Evolutionary conservation across 805 yeast species (phyloP), one percentile per base, ranked within the genome.

Genomic region (Zygosaccharomyces bisporus): DNA sequence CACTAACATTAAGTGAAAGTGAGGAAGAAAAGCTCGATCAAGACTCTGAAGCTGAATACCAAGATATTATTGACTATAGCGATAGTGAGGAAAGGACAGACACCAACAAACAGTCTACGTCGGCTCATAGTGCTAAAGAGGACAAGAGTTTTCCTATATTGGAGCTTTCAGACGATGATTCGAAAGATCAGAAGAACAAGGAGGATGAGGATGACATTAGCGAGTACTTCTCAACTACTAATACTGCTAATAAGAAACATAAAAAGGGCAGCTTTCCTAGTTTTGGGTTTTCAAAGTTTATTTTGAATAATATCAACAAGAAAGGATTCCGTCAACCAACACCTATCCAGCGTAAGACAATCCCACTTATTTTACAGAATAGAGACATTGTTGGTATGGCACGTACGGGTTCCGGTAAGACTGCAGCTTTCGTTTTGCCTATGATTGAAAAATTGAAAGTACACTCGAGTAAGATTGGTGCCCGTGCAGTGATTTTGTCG

Each of bases 301-400:
- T 90, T 4, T 60, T 89, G 46, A 66, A 73, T 17, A 91, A 88
- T 56, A 83, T 93, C 44, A 61, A 77, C 44, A 81, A 80, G 49
- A 90, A 88, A 60, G 99, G 99, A 0, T 93, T 81, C 69, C 83
- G 80, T 53, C 93, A 85, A 53, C 99, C 99, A 10, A 93, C 99
- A 0, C 99, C 99, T 1, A 93, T 93, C 64, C 99, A 93, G 69
- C 76, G 99, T 52, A 93, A 91, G 62, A 83, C 99, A 2, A 86
- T 93, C 46, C 99, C 99, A 0, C 72, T 89, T 44, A 82, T 93
- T 47, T 71, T 93, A 70, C 87, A 85, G 37, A 84, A 80, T 44
- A 75, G 95, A 60, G 99, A 93, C 68, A 95, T 93, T 33, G 99
- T 93, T 12, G 99, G 97, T 61, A 93, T 93, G 99, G 99, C 99